Percentiles rank a stretch among this genome's conserved stretches.
Conservation (phyloP, 2,329 filamentous ascomycete genomes). For the Ophiostoma angusticollis region DNA sequence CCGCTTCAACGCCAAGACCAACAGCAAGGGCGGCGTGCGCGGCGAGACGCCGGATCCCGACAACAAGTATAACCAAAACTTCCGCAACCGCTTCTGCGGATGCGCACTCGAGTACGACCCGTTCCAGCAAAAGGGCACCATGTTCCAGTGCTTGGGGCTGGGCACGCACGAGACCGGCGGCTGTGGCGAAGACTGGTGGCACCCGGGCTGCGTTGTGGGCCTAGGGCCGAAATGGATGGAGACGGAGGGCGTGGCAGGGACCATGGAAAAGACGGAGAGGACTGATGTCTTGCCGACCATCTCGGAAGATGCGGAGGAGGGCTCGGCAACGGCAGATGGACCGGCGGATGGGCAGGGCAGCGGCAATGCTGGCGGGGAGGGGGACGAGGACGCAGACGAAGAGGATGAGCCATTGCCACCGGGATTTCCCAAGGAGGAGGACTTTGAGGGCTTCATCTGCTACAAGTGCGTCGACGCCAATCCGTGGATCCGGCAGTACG, state of each 20-base stretch:
- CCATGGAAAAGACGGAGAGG: neutral
- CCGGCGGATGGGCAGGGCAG: neutral
- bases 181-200: constrained; percentile 96
- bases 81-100: constrained; percentile 80
- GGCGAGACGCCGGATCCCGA: constrained; percentile 57
- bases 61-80: constrained; percentile 95
- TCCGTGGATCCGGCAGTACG: constrained; percentile 87
- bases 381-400: constrained; percentile 8
- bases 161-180: constrained; percentile 70
- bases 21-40: constrained; percentile 62
- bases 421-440: constrained; percentile 78
- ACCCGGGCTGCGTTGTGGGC: constrained; percentile 82
- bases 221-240: constrained; percentile 62
- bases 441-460: constrained; percentile 83
- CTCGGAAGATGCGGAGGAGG: too few relatives aligned
- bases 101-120: constrained; percentile 83
- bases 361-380: too few relatives aligned
- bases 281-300: too few relatives aligned
- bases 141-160: constrained; percentile 92
- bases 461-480: constrained; percentile 83
- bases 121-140: constrained; percentile 81
- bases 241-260: constrained; percentile 18
- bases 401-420: constrained; percentile 51
- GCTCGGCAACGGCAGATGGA: neutral
- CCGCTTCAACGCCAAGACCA: constrained; percentile 59